phyloP scores from a whole-genome alignment of 75 land plant species.

The Sequoiadendron giganteum region DNA sequence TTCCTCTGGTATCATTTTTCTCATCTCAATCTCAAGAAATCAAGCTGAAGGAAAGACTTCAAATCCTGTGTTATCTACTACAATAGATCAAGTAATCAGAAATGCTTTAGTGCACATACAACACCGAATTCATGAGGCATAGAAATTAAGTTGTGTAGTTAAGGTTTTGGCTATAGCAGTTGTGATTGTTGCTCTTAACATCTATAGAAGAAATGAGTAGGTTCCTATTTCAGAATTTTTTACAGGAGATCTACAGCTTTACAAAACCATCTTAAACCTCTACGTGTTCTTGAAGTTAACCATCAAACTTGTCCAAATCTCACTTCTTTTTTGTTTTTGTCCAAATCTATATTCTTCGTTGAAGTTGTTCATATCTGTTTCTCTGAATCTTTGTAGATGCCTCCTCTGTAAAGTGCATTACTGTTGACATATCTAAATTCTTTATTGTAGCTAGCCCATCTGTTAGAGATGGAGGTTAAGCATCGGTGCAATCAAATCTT shows the following conservation, averaged over 20 bases:
- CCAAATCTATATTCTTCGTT: neutral
- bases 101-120: neutral
- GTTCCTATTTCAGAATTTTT: neutral
- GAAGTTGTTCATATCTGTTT: neutral
- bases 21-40: neutral
- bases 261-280: neutral
- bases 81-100: neutral
- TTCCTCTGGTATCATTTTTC: neutral
- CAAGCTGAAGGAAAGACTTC: neutral
- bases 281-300: neutral
- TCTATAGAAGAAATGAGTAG: neutral
- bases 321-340: neutral
- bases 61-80: neutral
- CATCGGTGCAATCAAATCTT: conserved; percentile 33
- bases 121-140: neutral
- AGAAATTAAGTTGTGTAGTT: neutral
- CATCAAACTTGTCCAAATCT: neutral
- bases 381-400: neutral
- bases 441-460: conserved; percentile 28
- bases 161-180: neutral
- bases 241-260: neutral
- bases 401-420: neutral
- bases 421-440: conserved; percentile 4
- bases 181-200: neutral
- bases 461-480: conserved; percentile 55